A percentile compares a stretch with the other conserved stretches of the same genome.
Evolutionary conservation across 495 filamentous ascomycete species (phyloP).

Genomic region (Aspergillus campestris): DNA sequence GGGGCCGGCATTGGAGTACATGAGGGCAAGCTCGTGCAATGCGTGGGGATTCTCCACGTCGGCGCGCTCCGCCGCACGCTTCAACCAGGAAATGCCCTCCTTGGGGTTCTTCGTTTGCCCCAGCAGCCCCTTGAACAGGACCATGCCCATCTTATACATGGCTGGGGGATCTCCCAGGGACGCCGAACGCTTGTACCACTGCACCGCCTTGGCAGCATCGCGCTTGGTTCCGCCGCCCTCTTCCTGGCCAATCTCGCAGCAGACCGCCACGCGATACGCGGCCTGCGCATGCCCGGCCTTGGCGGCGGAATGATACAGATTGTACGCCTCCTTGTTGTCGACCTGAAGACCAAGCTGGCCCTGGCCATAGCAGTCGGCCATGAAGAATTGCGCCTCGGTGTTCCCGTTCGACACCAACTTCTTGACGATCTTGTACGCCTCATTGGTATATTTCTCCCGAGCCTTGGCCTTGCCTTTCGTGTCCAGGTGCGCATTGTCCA

Average conservation of each 20-base stretch:
- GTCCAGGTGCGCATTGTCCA: slow-evolving; percentile 63
- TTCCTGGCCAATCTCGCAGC: slow-evolving; percentile 93
- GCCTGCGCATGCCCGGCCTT: slow-evolving; percentile 78
- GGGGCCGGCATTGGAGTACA: slow-evolving; percentile 65
- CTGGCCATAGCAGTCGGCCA: slow-evolving; percentile 83
- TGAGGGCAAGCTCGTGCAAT: slow-evolving; percentile 79
- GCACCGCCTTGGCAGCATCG: slow-evolving; percentile 86
- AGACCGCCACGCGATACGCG: slow-evolving; percentile 92
- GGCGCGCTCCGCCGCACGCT: slow-evolving; percentile 82
- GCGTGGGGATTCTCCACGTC: slow-evolving; percentile 91
- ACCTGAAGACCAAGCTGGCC: slow-evolving; percentile 60
- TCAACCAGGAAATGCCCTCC: slow-evolving; percentile 85
- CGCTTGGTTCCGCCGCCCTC: slow-evolving; percentile 86
- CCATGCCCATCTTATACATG: slow-evolving; percentile 98
- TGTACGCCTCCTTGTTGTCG: slow-evolving; percentile 85
- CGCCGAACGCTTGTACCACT: slow-evolving; percentile 95
- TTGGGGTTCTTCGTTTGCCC: slow-evolving; percentile 76
- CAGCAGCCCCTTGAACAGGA: slow-evolving; percentile 85
- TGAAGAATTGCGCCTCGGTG: slow-evolving; percentile 84
- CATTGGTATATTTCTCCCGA: slow-evolving; percentile 73
- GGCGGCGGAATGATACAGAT: slow-evolving; percentile 85
- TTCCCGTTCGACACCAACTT: slow-evolving; percentile 63
- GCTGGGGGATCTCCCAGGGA: slow-evolving; percentile 82
- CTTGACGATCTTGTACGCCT: slow-evolving; percentile 84
- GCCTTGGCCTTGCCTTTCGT: slow-evolving; percentile 63